phyloP scores from a whole-genome alignment of 1,284 basidiomycete genomes.

The Pseudozyma sp. region DNA sequence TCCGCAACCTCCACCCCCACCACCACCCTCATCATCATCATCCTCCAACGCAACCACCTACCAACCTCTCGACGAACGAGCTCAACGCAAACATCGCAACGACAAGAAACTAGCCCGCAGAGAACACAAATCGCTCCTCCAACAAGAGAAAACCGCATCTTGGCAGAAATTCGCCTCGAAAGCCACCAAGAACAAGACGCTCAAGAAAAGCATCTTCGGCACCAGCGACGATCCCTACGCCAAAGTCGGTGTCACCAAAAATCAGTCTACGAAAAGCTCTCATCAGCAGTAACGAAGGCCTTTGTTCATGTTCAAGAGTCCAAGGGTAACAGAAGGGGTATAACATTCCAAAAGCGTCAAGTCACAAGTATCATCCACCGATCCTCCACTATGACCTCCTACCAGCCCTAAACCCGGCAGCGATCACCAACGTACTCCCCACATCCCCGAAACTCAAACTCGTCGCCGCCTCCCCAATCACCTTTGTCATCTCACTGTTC shows the following conservation, averaged over 20 bases:
- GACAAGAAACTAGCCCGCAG: slow-evolving; percentile 91
- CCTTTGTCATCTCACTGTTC: slow-evolving; percentile 60
- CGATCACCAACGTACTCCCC: slow-evolving; percentile 52
- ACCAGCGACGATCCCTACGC: slow-evolving; percentile 93
- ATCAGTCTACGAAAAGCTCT: too few species aligned
- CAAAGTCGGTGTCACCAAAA: slow-evolving; percentile 73
- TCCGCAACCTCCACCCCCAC: not conserved
- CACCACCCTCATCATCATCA: not conserved
- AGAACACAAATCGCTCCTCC: slow-evolving; percentile 89
- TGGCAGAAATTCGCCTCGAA: slow-evolving; percentile 97
- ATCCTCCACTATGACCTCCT: not conserved
- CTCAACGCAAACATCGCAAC: slow-evolving; percentile 81
- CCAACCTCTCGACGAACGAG: slow-evolving; percentile 17
- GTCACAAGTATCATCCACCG: too few species aligned
- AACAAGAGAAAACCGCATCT: slow-evolving; percentile 84
- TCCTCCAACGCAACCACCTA: too few species aligned
- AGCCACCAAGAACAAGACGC: slow-evolving; percentile 77
- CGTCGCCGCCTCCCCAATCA: slow-evolving; percentile 60
- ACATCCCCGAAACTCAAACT: slow-evolving; percentile 38
- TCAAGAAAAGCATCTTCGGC: slow-evolving; percentile 83
- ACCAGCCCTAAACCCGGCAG: slow-evolving; percentile 35
- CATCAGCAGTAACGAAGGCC: too few species aligned
- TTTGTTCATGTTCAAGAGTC: too few species aligned
- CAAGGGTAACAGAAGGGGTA: too few species aligned
- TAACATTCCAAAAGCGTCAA: too few species aligned